Conservation (phyloP, 2,329 filamentous ascomycete genomes). For the Waltergamsia citrina region DNA sequence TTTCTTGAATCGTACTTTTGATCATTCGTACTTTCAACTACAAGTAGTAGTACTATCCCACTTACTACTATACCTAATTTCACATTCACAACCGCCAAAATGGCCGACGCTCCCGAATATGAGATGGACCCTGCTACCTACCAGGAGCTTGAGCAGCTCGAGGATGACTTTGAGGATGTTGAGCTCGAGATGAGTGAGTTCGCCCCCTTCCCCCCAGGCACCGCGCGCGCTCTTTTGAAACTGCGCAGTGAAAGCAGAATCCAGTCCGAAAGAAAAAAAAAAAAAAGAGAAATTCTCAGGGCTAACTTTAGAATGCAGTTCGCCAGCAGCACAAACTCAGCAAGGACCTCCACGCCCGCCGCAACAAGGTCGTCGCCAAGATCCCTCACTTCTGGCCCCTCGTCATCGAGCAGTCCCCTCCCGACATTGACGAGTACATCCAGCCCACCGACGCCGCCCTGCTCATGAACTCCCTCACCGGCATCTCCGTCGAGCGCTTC, state of each 20-base stretch:
- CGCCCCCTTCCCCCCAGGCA: not conserved
- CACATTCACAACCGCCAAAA: too few species aligned
- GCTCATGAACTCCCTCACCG: constrained; percentile 58
- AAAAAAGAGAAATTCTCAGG: not conserved
- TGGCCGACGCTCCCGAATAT: constrained; percentile 24
- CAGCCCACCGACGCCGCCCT: constrained; percentile 69
- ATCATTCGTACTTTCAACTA: not conserved
- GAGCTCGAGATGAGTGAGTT: constrained; percentile 74
- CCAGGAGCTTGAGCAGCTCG: constrained; percentile 69
- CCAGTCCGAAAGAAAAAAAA: not conserved
- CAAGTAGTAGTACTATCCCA: too few species aligned
- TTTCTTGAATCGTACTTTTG: not conserved
- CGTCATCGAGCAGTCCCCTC: constrained; percentile 78
- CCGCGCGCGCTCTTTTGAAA: not conserved
- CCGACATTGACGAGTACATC: constrained; percentile 82
- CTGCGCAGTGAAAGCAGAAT: not conserved
- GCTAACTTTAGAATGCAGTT: constrained; percentile 35
- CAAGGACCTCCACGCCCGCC: constrained; percentile 66
- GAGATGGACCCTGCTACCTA: constrained; percentile 44
- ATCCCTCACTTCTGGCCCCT: constrained; percentile 93
- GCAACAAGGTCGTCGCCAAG: constrained; percentile 57
- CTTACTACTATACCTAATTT: too few species aligned
- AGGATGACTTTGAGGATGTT: constrained; percentile 74
- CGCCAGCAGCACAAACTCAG: constrained; percentile 62
- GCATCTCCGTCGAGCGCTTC: constrained; percentile 68